A percentile compares a stretch with the other conserved stretches of the same genome.
Evolutionary conservation across 805 yeast species (phyloP).

Genomic region (Scheffersomyces ergatensis): DNA sequence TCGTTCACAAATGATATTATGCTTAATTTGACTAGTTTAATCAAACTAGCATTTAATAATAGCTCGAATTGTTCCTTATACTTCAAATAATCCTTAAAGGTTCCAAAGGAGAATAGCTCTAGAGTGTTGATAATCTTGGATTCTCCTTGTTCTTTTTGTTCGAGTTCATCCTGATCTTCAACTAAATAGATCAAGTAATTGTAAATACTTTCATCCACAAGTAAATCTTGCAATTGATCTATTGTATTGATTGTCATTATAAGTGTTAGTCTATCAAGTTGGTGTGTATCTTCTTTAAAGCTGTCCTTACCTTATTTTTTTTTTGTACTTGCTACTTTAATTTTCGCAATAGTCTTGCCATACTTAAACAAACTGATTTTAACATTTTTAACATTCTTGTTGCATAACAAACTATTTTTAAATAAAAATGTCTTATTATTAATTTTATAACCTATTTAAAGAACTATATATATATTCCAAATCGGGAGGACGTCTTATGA

Average conservation of each 20-base stretch:
- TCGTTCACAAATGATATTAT: constrained; percentile 20
- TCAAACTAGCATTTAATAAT: constrained; percentile 9
- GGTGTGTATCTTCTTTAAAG: too few species aligned
- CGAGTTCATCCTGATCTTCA: neutral
- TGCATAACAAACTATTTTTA: too few species aligned
- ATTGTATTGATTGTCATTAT: neutral
- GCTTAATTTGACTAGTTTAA: constrained; percentile 27
- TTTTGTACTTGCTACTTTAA: too few species aligned
- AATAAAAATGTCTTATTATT: too few species aligned
- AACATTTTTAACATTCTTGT: too few species aligned
- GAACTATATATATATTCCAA: neutral
- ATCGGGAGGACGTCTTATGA: neutral
- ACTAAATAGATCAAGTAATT: neutral
- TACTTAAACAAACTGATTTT: too few species aligned
- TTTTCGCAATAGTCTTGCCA: too few species aligned
- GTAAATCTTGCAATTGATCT: neutral
- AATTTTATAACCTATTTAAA: neutral
- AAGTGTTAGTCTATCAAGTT: too few species aligned
- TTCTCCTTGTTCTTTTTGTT: neutral
- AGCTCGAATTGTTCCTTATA: constrained; percentile 11
- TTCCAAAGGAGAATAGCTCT: constrained; percentile 41
- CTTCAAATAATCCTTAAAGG: constrained; percentile 19
- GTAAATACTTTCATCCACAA: neutral
- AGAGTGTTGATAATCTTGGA: constrained; percentile 18
- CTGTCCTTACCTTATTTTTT: too few species aligned